Evolutionary conservation across 2,329 filamentous ascomycete species (phyloP), one percentile per base, ranked within the genome.

Genomic region (Colletotrichum shisoi): DNA sequence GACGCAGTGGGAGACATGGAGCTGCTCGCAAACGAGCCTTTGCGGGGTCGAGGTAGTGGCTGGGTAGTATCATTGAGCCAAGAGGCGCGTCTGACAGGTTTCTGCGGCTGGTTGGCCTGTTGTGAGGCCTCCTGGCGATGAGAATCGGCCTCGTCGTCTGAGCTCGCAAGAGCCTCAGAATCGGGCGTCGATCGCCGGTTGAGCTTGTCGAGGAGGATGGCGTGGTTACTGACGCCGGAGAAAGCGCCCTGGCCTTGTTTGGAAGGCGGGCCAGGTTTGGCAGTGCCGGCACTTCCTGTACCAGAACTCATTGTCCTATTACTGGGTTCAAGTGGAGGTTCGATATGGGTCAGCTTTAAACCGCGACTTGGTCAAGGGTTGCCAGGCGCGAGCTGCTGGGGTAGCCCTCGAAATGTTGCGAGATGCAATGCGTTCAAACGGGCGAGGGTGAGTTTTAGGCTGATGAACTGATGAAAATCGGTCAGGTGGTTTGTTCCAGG

Each of bases 151-250:
- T 99, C 95, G 77, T 98, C 95, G 77, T 98, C 95, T 13, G 94
- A 97, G 71, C 94, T 98, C 59, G 91, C 93, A 67, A 98, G 82
- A 58, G 92, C 94, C 76, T 98, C 94, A 3, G 94, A 97, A 76
- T 98, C 95, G 24, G 94, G 94, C 1, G 94, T 97, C 8, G 93
- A 93, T 72, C 94, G 88, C 63, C 89, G 85, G 73, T 91, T 91
- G 57, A 90, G 83, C 76, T 93, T 95, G 57, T 94, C 92, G 40
- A 92, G 83, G 54, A 92, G 80, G 45, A 89, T 81, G 45, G 87
- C 87, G 67, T 90, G 87, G 72, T 83, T 90, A 72, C 79, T 87
- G 70, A 82, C 77, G 69, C 79, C 71, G 71, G 82, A 73, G 74
- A 81, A 78, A 69, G 76, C 76, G 65, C 79, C 78, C 73, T 82